phyloP scores from a whole-genome alignment of 345 rosid species.

The Populus pruinosa region DNA sequence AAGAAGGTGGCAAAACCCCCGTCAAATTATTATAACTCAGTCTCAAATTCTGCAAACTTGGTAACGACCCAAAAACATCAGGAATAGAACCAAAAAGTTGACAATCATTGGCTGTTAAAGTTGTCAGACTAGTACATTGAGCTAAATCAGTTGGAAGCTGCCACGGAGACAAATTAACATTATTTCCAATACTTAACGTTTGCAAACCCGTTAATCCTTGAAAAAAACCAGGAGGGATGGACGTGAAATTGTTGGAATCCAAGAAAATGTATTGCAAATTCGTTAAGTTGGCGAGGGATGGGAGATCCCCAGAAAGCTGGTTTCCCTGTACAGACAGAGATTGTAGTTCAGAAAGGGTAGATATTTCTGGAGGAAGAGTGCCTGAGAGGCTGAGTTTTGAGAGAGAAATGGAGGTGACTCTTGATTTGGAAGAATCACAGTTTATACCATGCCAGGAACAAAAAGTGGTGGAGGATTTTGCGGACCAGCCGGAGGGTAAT shows the following conservation, averaged over 20 bases:
- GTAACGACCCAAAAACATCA: slow-evolving; percentile 49
- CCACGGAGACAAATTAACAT: slow-evolving; percentile 45
- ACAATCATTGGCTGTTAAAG: slow-evolving; percentile 39
- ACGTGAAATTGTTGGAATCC: slow-evolving; percentile 55
- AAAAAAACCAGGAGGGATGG: slow-evolving; percentile 52
- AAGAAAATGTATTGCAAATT: slow-evolving; percentile 42
- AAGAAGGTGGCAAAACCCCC: slow-evolving; percentile 59
- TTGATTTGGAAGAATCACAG: slow-evolving; percentile 38
- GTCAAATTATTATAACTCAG: slow-evolving; percentile 76
- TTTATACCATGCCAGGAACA: slow-evolving; percentile 60
- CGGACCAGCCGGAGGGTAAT: slow-evolving; percentile 61
- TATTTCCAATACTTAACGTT: slow-evolving; percentile 44
- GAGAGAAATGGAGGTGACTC: slow-evolving; percentile 51
- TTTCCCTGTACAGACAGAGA: slow-evolving; percentile 50
- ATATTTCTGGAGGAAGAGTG: slow-evolving; percentile 43
- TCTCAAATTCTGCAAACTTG: slow-evolving; percentile 48
- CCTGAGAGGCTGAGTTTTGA: slow-evolving; percentile 42
- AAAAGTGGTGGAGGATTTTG: slow-evolving; percentile 31
- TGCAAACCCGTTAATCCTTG: slow-evolving; percentile 54
- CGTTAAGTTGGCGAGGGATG: slow-evolving; percentile 53
- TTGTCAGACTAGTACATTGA: slow-evolving; percentile 38
- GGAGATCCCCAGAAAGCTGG: slow-evolving; percentile 53
- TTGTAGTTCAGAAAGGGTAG: slow-evolving; percentile 52
- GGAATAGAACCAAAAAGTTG: slow-evolving; percentile 57
- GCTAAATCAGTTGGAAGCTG: slow-evolving; percentile 53